Percentiles rank a stretch among this genome's conserved stretches.
Evolutionary conservation across 2,329 filamentous ascomycete species (phyloP).

Genomic region (Penicillium sp.): DNA sequence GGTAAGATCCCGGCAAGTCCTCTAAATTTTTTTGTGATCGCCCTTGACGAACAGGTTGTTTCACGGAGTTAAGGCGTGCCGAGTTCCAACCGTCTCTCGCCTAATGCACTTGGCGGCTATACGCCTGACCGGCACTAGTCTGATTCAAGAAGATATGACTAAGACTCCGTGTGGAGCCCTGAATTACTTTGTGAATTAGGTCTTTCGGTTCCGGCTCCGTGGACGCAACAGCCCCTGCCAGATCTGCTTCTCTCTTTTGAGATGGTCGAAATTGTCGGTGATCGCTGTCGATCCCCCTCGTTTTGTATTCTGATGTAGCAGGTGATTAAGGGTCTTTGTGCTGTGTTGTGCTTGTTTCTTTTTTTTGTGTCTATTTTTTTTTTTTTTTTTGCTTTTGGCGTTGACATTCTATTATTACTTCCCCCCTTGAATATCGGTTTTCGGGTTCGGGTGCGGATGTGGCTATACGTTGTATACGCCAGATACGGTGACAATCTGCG

Average conservation of each 20-base stretch:
- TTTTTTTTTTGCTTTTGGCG: not conserved
- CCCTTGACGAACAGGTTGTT: slow-evolving; percentile 21
- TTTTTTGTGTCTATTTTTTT: not conserved
- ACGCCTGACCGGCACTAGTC: not conserved
- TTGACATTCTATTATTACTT: slow-evolving; percentile 4
- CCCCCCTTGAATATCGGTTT: slow-evolving; percentile 4
- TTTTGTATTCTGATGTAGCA: slow-evolving; percentile 14
- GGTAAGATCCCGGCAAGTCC: slow-evolving; percentile 5
- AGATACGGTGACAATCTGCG: not conserved
- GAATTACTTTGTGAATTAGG: not conserved
- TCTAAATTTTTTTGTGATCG: not conserved
- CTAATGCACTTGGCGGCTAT: not conserved
- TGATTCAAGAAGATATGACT: not conserved
- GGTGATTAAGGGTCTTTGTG: not conserved
- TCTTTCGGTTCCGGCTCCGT: not conserved
- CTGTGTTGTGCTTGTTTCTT: not conserved
- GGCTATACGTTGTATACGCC: not conserved
- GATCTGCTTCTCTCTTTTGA: slow-evolving; percentile 2
- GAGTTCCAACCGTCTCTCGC: slow-evolving; percentile 1
- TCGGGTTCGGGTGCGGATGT: not conserved
- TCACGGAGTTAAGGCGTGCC: slow-evolving; percentile 11
- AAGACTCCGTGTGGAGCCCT: slow-evolving; percentile 1
- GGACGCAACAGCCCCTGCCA: not conserved
- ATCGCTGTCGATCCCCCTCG: slow-evolving; percentile 13
- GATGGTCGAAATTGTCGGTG: not conserved